A percentile compares a stretch with the other conserved stretches of the same genome.
These are phyloP conservation scores for Asterochloris erici DNA, from an alignment of 139 green algal species.

Conservation along the genomic window DNA sequence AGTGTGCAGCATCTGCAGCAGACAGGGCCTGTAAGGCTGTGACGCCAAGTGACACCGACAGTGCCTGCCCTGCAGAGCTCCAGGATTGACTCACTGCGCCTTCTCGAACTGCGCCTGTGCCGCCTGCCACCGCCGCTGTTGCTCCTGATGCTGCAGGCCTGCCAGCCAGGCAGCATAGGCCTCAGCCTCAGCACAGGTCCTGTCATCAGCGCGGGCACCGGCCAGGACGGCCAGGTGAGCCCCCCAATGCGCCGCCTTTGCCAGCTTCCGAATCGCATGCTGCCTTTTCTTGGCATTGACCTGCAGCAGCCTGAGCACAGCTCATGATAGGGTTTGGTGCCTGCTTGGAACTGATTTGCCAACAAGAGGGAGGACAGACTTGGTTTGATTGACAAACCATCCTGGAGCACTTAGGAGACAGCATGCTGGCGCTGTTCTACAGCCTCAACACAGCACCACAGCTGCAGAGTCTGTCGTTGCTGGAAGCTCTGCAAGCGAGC, in stretches of 20 bases:
- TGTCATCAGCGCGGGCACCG: constrained; percentile 44
- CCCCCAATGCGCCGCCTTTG: constrained; percentile 66
- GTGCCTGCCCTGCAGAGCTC: too few species aligned
- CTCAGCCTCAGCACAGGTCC: constrained; percentile 79
- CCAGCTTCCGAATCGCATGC: constrained; percentile 65
- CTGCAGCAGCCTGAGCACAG: too few species aligned
- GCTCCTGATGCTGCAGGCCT: constrained; percentile 74
- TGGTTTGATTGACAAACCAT: too few species aligned
- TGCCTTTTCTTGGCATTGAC: constrained; percentile 42
- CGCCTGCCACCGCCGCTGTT: constrained; percentile 67
- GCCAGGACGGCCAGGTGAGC: constrained; percentile 54
- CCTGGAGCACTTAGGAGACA: too few species aligned
- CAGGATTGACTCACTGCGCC: constrained; percentile 47
- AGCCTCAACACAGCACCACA: too few species aligned
- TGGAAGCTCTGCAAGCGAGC: too few species aligned
- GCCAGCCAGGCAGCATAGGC: constrained; percentile 76
- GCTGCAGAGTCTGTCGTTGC: too few species aligned
- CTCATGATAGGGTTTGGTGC: too few species aligned
- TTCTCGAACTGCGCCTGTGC: constrained; percentile 67
- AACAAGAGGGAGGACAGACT: too few species aligned
- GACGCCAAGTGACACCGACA: neutral
- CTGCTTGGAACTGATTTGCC: too few species aligned
- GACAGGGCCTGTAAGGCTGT: too few species aligned
- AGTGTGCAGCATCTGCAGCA: neutral
- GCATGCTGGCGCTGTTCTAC: too few species aligned